These are phyloP conservation scores for Macrophomina pseudophaseolina DNA, from an alignment of 2,329 filamentous ascomycete genomes.

Conservation along the genomic window DNA sequence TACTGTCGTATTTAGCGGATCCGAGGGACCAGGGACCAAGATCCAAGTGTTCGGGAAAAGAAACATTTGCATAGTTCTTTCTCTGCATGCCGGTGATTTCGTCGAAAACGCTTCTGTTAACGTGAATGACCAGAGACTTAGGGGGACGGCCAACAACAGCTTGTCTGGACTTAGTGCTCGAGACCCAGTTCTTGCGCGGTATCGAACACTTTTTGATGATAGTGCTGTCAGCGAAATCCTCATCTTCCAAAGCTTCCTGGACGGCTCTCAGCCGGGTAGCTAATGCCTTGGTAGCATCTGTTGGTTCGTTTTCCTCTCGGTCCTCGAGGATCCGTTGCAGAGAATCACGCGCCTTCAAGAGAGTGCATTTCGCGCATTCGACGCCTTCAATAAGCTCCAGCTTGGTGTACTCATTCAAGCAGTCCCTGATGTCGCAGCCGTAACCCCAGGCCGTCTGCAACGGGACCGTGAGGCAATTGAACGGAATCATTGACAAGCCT, in stretches of 20 bases:
- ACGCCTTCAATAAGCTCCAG: conserved; percentile 88
- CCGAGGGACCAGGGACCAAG: conserved; percentile 86
- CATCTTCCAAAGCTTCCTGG: conserved; percentile 73
- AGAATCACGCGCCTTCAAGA: conserved; percentile 61
- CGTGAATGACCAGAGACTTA: conserved; percentile 79
- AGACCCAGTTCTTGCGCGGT: conserved; percentile 68
- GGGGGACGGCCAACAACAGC: conserved; percentile 84
- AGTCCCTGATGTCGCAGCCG: conserved; percentile 75
- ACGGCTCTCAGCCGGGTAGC: conserved; percentile 66
- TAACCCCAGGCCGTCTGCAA: conserved; percentile 71
- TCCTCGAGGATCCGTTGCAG: conserved; percentile 50
- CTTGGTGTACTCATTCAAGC: conserved; percentile 81
- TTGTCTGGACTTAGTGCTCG: conserved; percentile 86
- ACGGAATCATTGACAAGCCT: conserved; percentile 86
- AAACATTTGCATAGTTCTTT: conserved; percentile 82
- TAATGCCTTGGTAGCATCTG: conserved; percentile 15
- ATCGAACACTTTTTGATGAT: conserved; percentile 54
- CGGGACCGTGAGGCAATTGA: conserved; percentile 89
- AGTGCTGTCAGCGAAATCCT: conserved; percentile 72
- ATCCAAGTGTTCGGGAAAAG: conserved; percentile 76
- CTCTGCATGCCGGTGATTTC: conserved; percentile 77
- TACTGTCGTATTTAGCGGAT: conserved; percentile 46
- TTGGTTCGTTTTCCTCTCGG: conserved; percentile 11
- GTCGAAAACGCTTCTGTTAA: conserved; percentile 92
- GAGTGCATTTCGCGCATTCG: conserved; percentile 88